Evolutionary conservation across 1,284 basidiomycete genomes (phyloP).

Genomic region (Marasmius oreades): DNA sequence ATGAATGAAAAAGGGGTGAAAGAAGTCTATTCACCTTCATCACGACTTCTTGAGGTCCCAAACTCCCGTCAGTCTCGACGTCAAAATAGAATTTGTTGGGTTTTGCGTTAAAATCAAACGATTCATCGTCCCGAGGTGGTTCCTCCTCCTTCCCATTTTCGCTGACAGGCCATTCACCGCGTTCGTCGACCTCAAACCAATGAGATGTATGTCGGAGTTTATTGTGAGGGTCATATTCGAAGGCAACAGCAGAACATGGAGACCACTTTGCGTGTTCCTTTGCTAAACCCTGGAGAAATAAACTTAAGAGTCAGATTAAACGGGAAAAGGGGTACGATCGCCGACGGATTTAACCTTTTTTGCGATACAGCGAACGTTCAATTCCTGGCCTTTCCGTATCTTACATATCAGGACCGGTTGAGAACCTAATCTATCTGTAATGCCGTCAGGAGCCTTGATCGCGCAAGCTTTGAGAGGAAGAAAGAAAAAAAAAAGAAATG

Average conservation of each 20-base stretch:
- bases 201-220: slow-evolving; percentile 93
- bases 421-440: slow-evolving; percentile 53
- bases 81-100: slow-evolving; percentile 89
- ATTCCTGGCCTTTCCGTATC: slow-evolving; percentile 91
- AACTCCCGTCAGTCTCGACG: slow-evolving; percentile 87
- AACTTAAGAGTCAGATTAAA: slow-evolving; percentile 3
- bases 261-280: slow-evolving; percentile 99
- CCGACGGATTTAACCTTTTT: slow-evolving; percentile 67
- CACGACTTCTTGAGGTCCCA: slow-evolving; percentile 86
- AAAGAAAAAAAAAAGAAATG: neutral
- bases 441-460: neutral
- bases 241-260: slow-evolving; percentile 90
- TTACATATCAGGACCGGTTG: slow-evolving; percentile 87
- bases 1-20: neutral
- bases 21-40: slow-evolving; percentile 56
- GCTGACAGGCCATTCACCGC: slow-evolving; percentile 80
- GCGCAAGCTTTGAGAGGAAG: neutral
- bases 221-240: slow-evolving; percentile 99
- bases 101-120: slow-evolving; percentile 85
- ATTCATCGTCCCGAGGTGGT: slow-evolving; percentile 71
- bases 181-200: slow-evolving; percentile 87
- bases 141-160: slow-evolving; percentile 83
- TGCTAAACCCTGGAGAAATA: slow-evolving; percentile 74
- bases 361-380: slow-evolving; percentile 85
- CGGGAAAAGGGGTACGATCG: neutral